phyloP scores from a whole-genome alignment of 2,329 filamentous ascomycete species.

The Fulvia fulva region DNA sequence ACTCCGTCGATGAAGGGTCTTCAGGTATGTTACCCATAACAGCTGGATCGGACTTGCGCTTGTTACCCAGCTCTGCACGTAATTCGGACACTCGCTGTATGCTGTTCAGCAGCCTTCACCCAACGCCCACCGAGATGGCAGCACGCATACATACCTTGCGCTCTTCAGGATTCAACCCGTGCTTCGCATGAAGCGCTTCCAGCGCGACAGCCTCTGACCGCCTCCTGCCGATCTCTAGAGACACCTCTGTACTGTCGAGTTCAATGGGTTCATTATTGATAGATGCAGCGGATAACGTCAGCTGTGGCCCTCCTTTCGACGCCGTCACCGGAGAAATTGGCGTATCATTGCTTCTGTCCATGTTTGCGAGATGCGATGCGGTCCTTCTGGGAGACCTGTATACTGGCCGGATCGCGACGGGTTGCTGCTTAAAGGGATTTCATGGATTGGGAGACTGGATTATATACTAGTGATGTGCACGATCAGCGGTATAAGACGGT shows the following conservation, averaged over 20 bases:
- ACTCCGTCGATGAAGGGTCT: constrained; percentile 43
- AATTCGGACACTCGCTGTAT: not conserved
- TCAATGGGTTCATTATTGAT: constrained; percentile 45
- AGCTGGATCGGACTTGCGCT: constrained; percentile 40
- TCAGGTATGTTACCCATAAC: constrained; percentile 45
- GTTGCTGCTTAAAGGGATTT: not conserved
- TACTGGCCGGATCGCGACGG: not conserved
- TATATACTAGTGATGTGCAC: not conserved
- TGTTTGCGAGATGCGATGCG: not conserved
- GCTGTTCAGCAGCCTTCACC: not conserved
- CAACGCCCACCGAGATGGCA: not conserved
- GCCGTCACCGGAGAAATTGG: constrained; percentile 28
- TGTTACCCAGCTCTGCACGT: constrained; percentile 35
- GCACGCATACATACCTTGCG: constrained; percentile 24
- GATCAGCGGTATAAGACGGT: not conserved
- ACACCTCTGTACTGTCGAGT: constrained; percentile 38
- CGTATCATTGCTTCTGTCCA: constrained; percentile 15
- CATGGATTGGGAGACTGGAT: not conserved
- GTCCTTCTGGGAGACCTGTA: not conserved
- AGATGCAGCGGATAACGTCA: constrained; percentile 37
- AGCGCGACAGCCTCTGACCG: constrained; percentile 17
- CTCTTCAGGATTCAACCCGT: constrained; percentile 23
- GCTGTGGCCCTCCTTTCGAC: constrained; percentile 24
- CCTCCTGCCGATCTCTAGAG: constrained; percentile 21
- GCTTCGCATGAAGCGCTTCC: constrained; percentile 15